Evolutionary conservation across 495 filamentous ascomycete species (phyloP).

Genomic region (Physcia stellaris): DNA sequence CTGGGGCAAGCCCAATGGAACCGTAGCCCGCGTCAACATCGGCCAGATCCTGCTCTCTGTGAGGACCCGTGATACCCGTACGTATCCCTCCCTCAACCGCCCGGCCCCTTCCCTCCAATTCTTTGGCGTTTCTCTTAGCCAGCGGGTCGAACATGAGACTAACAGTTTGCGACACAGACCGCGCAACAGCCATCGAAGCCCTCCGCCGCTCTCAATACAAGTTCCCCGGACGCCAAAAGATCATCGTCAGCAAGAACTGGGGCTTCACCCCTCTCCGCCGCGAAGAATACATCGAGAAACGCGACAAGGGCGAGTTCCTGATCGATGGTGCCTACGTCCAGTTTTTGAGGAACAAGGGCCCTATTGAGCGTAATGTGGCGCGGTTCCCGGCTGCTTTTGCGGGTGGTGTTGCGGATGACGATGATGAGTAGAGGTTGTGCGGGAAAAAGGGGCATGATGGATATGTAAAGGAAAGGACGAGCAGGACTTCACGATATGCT

Average conservation of each 20-base stretch:
- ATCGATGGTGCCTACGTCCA: slow-evolving; percentile 98
- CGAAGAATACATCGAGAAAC: slow-evolving; percentile 89
- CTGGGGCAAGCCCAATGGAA: slow-evolving; percentile 97
- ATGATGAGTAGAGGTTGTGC: slow-evolving; percentile 16
- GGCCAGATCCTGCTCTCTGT: slow-evolving; percentile 95
- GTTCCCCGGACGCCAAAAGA: slow-evolving; percentile 99
- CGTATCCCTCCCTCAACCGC: slow-evolving; percentile 16
- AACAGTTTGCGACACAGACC: no score
- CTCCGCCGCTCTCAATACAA: slow-evolving; percentile 98
- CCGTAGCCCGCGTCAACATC: slow-evolving; percentile 97
- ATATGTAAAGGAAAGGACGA: no score
- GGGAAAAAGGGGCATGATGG: no score
- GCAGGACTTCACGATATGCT: no score
- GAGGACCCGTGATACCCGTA: slow-evolving; percentile 81
- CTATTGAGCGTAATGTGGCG: slow-evolving; percentile 72
- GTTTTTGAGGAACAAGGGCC: slow-evolving; percentile 87
- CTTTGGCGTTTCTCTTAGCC: slow-evolving; percentile 17
- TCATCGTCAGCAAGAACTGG: slow-evolving; percentile 99
- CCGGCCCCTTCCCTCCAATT: background rate
- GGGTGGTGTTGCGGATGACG: slow-evolving; percentile 36
- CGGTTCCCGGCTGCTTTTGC: slow-evolving; percentile 86
- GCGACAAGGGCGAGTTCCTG: slow-evolving; percentile 76
- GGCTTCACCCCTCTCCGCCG: slow-evolving; percentile 96
- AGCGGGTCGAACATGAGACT: background rate
- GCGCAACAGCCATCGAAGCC: slow-evolving; percentile 88